Conservation (phyloP, 2,329 filamentous ascomycete species). For the Trichoderma atroviride region DNA sequence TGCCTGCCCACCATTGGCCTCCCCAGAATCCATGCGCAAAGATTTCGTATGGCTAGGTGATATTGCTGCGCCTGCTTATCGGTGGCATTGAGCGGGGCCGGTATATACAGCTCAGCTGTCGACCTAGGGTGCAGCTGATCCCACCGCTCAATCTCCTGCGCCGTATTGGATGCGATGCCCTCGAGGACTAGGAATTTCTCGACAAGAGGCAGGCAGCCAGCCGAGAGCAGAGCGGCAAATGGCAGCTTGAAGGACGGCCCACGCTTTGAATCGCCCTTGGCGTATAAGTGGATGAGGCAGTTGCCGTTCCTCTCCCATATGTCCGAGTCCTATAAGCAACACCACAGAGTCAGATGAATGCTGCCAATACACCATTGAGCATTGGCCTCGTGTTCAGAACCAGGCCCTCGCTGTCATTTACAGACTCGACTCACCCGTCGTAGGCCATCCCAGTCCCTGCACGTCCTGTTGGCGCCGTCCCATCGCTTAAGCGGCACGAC, state of each 20-base stretch:
- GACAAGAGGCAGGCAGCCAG: constrained; percentile 63
- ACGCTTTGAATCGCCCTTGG: constrained; percentile 63
- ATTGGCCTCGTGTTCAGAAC: neutral
- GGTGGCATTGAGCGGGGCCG: constrained; percentile 58
- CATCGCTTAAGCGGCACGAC: constrained; percentile 47
- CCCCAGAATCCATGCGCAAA: constrained; percentile 71
- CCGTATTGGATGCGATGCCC: constrained; percentile 31
- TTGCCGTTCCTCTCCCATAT: constrained; percentile 70
- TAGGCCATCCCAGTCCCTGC: constrained; percentile 50
- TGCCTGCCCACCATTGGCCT: constrained; percentile 68
- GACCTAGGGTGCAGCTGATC: constrained; percentile 37
- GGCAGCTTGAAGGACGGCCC: constrained; percentile 70
- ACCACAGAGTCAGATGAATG: constrained; percentile 8
- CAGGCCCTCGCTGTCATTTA: neutral
- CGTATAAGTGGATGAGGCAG: constrained; percentile 70
- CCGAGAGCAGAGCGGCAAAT: constrained; percentile 57
- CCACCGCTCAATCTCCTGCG: constrained; percentile 40
- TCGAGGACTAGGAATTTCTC: constrained; percentile 51
- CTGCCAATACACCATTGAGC: neutral
- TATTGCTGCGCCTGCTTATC: constrained; percentile 61
- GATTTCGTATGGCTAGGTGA: constrained; percentile 71
- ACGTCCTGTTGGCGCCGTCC: constrained; percentile 52
- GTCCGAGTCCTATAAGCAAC: constrained; percentile 63
- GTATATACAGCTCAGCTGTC: constrained; percentile 67
- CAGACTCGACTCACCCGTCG: constrained; percentile 46